These are phyloP conservation scores for Juglanconis sp. DNA, from an alignment of 2,329 filamentous ascomycete species.

Conservation along the genomic window DNA sequence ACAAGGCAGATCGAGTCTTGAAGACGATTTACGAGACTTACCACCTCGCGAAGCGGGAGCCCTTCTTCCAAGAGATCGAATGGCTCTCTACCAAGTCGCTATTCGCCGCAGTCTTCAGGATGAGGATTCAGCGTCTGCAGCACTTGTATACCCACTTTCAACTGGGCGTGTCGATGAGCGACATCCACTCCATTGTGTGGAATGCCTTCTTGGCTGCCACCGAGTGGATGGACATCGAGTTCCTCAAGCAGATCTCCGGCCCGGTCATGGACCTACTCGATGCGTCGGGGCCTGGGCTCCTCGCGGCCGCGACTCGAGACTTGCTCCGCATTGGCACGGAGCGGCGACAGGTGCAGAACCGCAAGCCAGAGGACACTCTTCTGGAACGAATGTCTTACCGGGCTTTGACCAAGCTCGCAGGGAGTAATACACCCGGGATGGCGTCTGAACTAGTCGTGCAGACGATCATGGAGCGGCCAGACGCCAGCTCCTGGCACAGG, in stretches of 20 bases:
- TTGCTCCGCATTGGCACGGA: not conserved
- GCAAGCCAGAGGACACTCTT: not conserved
- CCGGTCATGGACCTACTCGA: not conserved
- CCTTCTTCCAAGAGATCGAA: slow-evolving; percentile 7
- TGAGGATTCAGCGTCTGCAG: not conserved
- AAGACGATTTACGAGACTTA: slow-evolving; percentile 8
- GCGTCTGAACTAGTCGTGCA: slow-evolving; percentile 8
- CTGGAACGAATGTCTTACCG: slow-evolving; percentile 7
- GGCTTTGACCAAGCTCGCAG: not conserved
- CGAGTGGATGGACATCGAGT: slow-evolving; percentile 3
- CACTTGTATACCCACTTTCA: not conserved
- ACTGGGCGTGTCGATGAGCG: not conserved
- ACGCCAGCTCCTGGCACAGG: slow-evolving; percentile 13
- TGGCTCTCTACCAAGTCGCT: not conserved
- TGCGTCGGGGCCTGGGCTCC: not conserved
- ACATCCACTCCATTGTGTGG: not conserved
- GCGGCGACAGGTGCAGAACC: not conserved
- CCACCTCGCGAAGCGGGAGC: slow-evolving; percentile 1
- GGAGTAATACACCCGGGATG: not conserved
- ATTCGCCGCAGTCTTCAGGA: not conserved
- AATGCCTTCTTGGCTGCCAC: not conserved
- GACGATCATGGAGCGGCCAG: slow-evolving; percentile 12
- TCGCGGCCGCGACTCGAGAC: slow-evolving; percentile 3
- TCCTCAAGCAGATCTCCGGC: not conserved
- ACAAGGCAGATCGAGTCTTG: slow-evolving; percentile 2